phyloP scores from a whole-genome alignment of 768 basidiomycete genomes.

The Calocybe cyanea region DNA sequence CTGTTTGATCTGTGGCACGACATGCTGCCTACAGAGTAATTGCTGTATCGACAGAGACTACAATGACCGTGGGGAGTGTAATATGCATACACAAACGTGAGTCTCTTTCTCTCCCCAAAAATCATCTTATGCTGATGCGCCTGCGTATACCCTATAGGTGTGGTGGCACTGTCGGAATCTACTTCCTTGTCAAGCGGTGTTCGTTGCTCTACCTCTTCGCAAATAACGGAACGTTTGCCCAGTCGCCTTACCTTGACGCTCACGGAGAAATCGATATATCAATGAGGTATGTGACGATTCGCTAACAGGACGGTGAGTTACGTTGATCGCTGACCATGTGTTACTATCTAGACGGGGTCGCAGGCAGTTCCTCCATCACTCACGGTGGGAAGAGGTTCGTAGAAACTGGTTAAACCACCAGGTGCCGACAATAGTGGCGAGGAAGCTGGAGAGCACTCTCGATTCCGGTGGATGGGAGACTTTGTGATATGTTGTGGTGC shows the following conservation, averaged over 20 bases:
- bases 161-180: conserved; percentile 84
- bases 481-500: conserved; percentile 38
- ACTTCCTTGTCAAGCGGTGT: conserved; percentile 90
- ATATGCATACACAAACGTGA: conserved; percentile 91
- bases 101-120: conserved; percentile 22
- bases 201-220: conserved; percentile 86
- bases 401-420: conserved; percentile 89
- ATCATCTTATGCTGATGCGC: background rate
- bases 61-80: conserved; percentile 82
- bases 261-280: conserved; percentile 93
- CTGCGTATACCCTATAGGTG: conserved; percentile 62
- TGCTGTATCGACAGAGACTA: conserved; percentile 79
- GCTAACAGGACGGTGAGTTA: too few relatives aligned
- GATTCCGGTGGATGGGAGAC: conserved; percentile 96
- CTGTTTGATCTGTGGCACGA: conserved; percentile 85
- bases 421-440: conserved; percentile 85
- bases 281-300: conserved; percentile 61
- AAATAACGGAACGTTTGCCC: conserved; percentile 82
- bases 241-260: conserved; percentile 88
- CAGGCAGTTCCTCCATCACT: conserved; percentile 80
- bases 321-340: too few relatives aligned
- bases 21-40: conserved; percentile 86
- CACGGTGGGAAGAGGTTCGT: conserved; percentile 88
- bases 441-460: conserved; percentile 81
- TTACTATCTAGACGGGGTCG: conserved; percentile 74